Conservation (phyloP, 2,329 filamentous ascomycete genomes). For the Apiospora hydei region DNA sequence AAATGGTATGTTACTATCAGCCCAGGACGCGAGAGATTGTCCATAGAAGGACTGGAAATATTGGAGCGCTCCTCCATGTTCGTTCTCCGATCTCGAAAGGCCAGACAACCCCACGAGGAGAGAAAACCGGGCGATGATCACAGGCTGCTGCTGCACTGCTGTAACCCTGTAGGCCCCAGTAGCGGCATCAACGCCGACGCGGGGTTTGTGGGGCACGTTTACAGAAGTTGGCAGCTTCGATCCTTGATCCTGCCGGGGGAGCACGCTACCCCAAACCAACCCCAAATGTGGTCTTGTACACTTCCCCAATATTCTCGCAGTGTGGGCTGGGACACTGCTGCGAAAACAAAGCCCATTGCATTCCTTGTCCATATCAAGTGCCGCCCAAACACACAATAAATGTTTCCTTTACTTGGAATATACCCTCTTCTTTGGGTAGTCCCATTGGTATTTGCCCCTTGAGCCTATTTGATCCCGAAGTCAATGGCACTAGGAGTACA, state of each 20-base stretch:
- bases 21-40: neutral
- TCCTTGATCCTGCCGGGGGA: neutral
- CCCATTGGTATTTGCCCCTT: too few relatives aligned
- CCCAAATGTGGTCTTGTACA: neutral
- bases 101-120: neutral
- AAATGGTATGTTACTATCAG: neutral
- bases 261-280: conserved; percentile 1
- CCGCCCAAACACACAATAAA: too few relatives aligned
- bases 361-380: too few relatives aligned
- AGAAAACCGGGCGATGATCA: conserved; percentile 8
- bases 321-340: neutral
- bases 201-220: neutral
- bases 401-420: too few relatives aligned
- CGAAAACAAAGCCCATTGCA: neutral
- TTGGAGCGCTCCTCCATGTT: neutral
- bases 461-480: neutral
- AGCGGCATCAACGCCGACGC: conserved; percentile 1
- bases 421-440: too few relatives aligned
- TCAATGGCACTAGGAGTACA: neutral
- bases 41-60: neutral
- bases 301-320: neutral
- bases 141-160: neutral
- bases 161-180: neutral
- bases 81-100: neutral
- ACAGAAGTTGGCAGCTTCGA: neutral